These are phyloP conservation scores for Phytophthora tubulina DNA, from an alignment of 352 stramenopile species.

Conservation along the genomic window DNA sequence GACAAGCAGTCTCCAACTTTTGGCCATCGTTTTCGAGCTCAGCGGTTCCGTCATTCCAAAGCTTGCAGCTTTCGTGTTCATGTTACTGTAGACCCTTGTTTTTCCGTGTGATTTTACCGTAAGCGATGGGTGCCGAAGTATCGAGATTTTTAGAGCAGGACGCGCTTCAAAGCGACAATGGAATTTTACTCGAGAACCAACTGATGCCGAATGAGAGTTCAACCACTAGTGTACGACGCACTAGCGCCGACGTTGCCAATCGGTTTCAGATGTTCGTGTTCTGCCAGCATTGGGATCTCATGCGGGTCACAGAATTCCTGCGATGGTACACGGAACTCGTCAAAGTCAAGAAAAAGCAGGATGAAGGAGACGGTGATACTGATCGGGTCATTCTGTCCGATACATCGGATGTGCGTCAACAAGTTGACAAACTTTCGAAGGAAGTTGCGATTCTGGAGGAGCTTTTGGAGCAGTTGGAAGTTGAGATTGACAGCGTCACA, in stretches of 20 bases:
- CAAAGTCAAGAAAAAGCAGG: slow-evolving; percentile 26
- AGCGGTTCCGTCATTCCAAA: background rate
- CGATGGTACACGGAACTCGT: slow-evolving; percentile 66
- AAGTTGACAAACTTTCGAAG: slow-evolving; percentile 49
- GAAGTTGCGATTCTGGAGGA: slow-evolving; percentile 46
- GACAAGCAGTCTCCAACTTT: background rate
- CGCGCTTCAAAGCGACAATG: slow-evolving; percentile 48
- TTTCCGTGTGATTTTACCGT: background rate
- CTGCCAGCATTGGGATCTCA: slow-evolving; percentile 69
- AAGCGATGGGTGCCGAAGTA: slow-evolving; percentile 54
- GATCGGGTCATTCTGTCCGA: slow-evolving; percentile 28
- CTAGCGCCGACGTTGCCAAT: slow-evolving; percentile 49
- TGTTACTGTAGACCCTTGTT: background rate
- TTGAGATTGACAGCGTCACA: slow-evolving; percentile 39
- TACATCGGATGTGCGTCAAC: slow-evolving; percentile 26
- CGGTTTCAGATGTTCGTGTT: slow-evolving; percentile 66
- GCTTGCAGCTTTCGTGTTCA: background rate
- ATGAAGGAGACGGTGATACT: background rate
- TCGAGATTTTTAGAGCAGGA: slow-evolving; percentile 58
- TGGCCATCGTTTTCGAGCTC: background rate
- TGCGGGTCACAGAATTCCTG: slow-evolving; percentile 59
- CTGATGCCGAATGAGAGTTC: slow-evolving; percentile 15
- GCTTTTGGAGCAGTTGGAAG: slow-evolving; percentile 55
- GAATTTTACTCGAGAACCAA: slow-evolving; percentile 48
- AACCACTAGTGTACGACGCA: slow-evolving; percentile 39